Percentiles rank a stretch among this genome's conserved stretches.
Evolutionary conservation across 805 yeast species (phyloP).

Genomic region (Candida yuanshanica): DNA sequence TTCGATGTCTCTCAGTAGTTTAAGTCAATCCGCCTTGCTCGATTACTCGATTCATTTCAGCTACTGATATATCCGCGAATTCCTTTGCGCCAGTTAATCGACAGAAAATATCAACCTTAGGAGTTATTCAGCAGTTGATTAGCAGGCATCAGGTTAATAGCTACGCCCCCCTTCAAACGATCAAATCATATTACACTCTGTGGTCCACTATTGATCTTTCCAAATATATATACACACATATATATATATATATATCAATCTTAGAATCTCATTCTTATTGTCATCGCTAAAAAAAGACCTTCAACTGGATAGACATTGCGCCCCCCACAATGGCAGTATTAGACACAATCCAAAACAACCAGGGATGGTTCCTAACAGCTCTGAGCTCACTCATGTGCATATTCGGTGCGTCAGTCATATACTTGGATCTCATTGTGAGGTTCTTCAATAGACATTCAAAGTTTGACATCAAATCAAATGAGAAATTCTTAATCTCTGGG

Average conservation of each 20-base stretch:
- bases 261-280: too few species aligned
- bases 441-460: conserved; percentile 36
- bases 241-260: too few species aligned
- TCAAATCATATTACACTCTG: too few species aligned
- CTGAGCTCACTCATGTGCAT: conserved; percentile 68
- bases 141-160: too few species aligned
- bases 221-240: too few species aligned
- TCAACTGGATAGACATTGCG: too few species aligned
- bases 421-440: conserved; percentile 48
- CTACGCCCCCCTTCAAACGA: too few species aligned
- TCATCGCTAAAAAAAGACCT: too few species aligned
- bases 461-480: conserved; percentile 53
- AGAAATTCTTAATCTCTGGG: conserved; percentile 64
- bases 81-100: background rate
- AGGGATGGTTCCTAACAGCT: conserved; percentile 62
- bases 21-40: too few species aligned
- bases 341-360: conserved; percentile 8
- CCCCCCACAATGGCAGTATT: background rate
- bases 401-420: conserved; percentile 65
- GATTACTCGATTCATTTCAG: too few species aligned
- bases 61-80: background rate
- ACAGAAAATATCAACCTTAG: background rate
- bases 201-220: background rate
- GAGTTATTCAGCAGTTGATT: background rate
- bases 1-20: too few species aligned